phyloP scores from a whole-genome alignment of 2,329 filamentous ascomycete genomes.

The Neopestalotiopsis rosae region DNA sequence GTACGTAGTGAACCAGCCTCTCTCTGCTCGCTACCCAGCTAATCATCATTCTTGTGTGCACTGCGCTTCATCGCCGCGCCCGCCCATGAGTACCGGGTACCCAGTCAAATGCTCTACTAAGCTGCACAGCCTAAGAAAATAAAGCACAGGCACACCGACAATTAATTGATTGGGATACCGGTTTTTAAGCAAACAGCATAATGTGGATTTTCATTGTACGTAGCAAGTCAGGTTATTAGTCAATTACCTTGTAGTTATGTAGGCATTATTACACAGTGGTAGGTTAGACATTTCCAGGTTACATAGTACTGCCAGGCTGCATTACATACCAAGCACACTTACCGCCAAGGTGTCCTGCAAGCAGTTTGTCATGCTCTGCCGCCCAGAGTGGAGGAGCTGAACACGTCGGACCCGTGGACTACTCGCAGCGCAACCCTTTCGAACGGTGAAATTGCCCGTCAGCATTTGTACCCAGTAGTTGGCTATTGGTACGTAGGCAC shows the following conservation, averaged over 20 bases:
- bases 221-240: neutral
- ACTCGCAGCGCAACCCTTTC: neutral
- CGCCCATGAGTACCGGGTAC: too few relatives aligned
- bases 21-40: too few relatives aligned
- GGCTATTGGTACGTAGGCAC: too few relatives aligned
- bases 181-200: too few relatives aligned
- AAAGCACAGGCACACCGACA: neutral
- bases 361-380: constrained; percentile 1
- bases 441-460: neutral
- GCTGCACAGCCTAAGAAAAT: neutral
- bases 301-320: neutral
- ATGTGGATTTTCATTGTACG: neutral
- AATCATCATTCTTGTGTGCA: too few relatives aligned
- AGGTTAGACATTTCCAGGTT: neutral
- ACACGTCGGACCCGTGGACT: neutral
- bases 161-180: neutral
- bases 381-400: neutral
- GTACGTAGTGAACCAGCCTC: too few relatives aligned
- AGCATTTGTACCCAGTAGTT: neutral
- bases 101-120: neutral
- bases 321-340: neutral
- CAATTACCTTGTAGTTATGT: neutral
- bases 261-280: neutral
- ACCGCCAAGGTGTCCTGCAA: neutral
- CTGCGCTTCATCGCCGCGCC: too few relatives aligned